Evolutionary conservation across 1,284 basidiomycete species (phyloP), one percentile per base, ranked within the genome.

Genomic region (Fomitopsis pinicola): DNA sequence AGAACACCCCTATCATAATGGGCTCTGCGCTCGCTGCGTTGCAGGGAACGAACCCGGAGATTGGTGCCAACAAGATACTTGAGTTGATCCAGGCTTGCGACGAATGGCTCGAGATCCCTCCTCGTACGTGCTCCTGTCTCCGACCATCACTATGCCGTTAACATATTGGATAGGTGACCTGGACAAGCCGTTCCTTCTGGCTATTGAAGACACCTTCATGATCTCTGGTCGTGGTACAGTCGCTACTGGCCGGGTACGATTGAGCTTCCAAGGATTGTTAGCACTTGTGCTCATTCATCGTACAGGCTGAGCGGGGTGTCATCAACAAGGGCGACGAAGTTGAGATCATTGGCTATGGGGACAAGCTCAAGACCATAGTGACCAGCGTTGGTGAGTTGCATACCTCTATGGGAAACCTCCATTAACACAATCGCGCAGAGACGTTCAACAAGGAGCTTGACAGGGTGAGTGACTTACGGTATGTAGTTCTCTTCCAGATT

Each of bases 391-490:
- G 93, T 93, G 66, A 64, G 88, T 65, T 17, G 17, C 9, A 8
- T 17, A 17, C 22, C 17, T 9, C 46, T 19, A 3, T 61, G 42
- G 22, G 8, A 33, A 33, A 17, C n/a, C 30, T 2, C 30, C 6
- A 42, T 44, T 22, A 15, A 55, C 10, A 40, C 12, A 40, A 40
- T 12, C 8, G 15, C 67, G 6, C 35, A 92, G 97, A 99, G 79
- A 98, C 98, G 94, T 99, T 99, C 89, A 96, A 98, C 85, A 98
- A 98, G 83, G 97, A 99, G 80, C 87, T 99, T 64, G 97, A 99
- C 60, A 88, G 95, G 63, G 89, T 88, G 75, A 58, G 82, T 62
- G 19, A 36, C 28, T 33, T 53, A 26, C 17, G n/a, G 2, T 30
- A 8, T 36, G 10, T 42, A 56, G 3, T 42, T 56, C 52, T 38